Evolutionary conservation across 805 yeast species (phyloP), one percentile per base, ranked within the genome.

Genomic region (Candida piceae): DNA sequence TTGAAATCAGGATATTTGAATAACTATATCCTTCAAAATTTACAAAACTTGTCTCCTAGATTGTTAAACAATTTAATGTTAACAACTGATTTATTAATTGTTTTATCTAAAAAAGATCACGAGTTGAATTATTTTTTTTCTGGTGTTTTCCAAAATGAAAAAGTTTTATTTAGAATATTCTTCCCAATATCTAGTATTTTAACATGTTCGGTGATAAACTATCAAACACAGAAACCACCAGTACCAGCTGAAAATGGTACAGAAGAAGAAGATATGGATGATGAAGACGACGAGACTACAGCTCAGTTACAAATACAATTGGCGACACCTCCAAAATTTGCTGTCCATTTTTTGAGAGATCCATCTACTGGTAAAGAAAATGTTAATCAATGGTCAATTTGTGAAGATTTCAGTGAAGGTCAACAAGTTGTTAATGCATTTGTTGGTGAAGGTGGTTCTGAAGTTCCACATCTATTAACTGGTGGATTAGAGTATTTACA

Each of bases 391-490:
- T 81, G 89, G 89, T 78, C 84, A 1, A 78, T 82, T 18, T 83
- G 90, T 58, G 90, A 82, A 40, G 94, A 84, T 59, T 84, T 84
- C 47, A 78, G 86, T 40, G 93, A 84, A 50, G 89, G 85, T 11
- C 87, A 81, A 50, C 90, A 84, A 53, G 93, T 84, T 5, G 76
- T 76, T 37, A 72, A 70, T 40, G 90, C 93, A 0, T 76, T 66
- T 52, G 63, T 69, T 21, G 69, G 70, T 13, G 74, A 70, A 21
- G 78, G 77, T 4, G 84, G 85, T 2, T 66, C 76, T 3, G 70
- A 72, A 16, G 66, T 77, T 11, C 88, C 89, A 1, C 93, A 84
- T 58, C 74, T 80, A 2, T 59, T 83, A 27, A 78, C 75, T 17
- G 93, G 90, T 1, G 55, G 64, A 17, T 41, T 52, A 16, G 61